Evolutionary conservation across 176 grass and related monocot genomes (phyloP).

Genomic region (Chloris gayana): DNA sequence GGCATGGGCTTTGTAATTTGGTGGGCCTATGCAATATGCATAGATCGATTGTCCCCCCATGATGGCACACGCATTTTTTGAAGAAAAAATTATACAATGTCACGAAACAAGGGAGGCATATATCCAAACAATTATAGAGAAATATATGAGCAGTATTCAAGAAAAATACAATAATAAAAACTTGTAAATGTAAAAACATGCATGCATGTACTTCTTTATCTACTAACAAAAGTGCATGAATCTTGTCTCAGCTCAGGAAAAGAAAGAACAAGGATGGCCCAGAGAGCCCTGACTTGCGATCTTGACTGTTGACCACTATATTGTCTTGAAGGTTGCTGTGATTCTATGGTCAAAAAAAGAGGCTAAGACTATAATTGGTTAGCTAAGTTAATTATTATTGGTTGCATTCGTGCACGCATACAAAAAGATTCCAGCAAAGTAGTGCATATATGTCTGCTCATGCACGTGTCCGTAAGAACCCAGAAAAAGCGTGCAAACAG

Average conservation of each 20-base stretch:
- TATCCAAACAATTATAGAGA: too few species aligned
- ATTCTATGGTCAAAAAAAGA: conserved; percentile 48
- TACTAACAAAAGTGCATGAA: too few species aligned
- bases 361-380: neutral
- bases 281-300: conserved; percentile 24
- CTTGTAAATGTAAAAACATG: too few species aligned
- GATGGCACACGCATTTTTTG: too few species aligned
- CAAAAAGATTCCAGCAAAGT: neutral
- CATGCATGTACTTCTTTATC: too few species aligned
- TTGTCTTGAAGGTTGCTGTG: conserved; percentile 6
- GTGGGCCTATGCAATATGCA: too few species aligned
- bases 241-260: neutral
- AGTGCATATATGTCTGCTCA: neutral
- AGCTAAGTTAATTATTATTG: conserved; percentile 15
- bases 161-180: too few species aligned
- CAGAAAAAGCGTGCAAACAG: neutral
- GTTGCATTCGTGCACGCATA: conserved; percentile 15
- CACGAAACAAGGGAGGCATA: too few species aligned
- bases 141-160: too few species aligned
- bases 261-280: conserved; percentile 18
- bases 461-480: neutral
- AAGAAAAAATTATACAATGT: too few species aligned
- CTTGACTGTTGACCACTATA: conserved; percentile 30
- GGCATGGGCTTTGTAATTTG: too few species aligned
- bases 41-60: too few species aligned